Evolutionary conservation across 495 filamentous ascomycete species (phyloP), one percentile per base, ranked within the genome.

Genomic region (Chlorociboria aeruginascens): DNA sequence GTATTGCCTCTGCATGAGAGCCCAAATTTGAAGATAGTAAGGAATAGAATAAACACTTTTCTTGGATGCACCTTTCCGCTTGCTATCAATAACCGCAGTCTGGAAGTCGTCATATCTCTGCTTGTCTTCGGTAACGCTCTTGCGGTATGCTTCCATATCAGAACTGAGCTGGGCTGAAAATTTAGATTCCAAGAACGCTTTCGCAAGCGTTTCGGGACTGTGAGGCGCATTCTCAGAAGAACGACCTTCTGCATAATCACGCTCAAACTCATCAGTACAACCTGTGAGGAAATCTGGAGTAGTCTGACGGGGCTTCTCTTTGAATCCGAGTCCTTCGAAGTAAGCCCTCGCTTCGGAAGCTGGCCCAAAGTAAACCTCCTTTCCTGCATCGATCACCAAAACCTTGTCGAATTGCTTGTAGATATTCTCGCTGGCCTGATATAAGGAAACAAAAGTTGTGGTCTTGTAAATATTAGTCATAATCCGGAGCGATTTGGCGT

Each of bases 351-450:
- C 88, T 53, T 86, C 78, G 0, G 64, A 59, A 0, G 78, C 61
- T 0, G 83, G 80, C 0, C 89, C 89, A 52, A 87, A 92, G 66
- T 83, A 94, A 2, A 92, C 82, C 59, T 90, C 75, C 11, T 69
- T 75, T 12, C 89, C 89, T 29, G 74, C 71, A 49, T 93, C 83
- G 41, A 95, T 84, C 13, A 93, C 81, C 28, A 90, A 62, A 6
- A 92, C 85, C 56, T 92, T 93, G 66, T 95, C 88, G 53, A 95
- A 95, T 40, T 82, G 77, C 28, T 72, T 73, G 64, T 90, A 94
- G 43, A 93, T 93, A 52, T 76, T 83, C 61, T 94, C 85, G 3
- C 78, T 82, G 0, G 86, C 83, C 58, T 94, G 87, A 60, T 94
- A 92, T 54, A 94, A 82, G 7, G 85, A 81, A 12, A 92, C 83